Evolutionary conservation across 345 rosid species (phyloP).

Genomic region (Eucalyptus brandiana): DNA sequence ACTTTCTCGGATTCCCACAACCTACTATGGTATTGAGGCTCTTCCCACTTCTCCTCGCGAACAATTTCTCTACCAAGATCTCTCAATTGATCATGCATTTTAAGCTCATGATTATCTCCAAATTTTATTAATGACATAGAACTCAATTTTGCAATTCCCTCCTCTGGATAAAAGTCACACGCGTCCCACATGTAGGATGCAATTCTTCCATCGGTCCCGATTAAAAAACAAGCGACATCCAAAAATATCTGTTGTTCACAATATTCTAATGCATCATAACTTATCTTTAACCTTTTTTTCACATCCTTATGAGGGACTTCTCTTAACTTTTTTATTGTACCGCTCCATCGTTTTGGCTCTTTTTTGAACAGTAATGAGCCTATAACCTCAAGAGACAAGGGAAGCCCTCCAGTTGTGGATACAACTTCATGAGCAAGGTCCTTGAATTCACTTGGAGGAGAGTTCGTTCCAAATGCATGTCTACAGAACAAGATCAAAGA

Average conservation of each 20-base stretch:
- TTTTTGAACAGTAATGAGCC: no score
- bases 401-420: background rate
- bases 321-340: no score
- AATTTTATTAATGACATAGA: background rate
- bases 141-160: no score
- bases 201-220: background rate
- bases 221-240: no score
- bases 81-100: background rate
- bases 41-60: no score
- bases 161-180: no score
- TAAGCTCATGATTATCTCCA: background rate
- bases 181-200: fast-evolving
- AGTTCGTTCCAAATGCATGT: background rate
- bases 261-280: background rate
- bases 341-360: no score
- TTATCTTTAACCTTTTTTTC: background rate
- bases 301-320: background rate
- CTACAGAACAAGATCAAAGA: background rate
- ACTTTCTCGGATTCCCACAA: background rate
- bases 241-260: no score
- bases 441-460: background rate
- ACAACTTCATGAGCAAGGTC: background rate
- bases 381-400: no score
- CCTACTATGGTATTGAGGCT: background rate
- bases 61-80: background rate